These are phyloP conservation scores for Hortaea sp. DNA, from an alignment of 2,329 filamentous ascomycete species.

Conservation along the genomic window DNA sequence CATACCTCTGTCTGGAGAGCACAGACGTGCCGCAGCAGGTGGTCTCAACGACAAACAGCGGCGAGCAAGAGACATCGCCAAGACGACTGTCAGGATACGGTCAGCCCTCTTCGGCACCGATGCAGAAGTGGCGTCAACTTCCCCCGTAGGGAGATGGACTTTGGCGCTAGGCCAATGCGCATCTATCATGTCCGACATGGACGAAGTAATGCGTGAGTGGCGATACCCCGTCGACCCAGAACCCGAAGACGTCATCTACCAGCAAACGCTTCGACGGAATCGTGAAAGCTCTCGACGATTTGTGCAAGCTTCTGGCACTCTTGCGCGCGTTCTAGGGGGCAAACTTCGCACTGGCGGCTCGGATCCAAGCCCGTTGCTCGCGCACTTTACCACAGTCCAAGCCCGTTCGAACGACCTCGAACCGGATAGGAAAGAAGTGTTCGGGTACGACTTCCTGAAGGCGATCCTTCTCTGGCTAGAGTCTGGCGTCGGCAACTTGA, in stretches of 20 bases:
- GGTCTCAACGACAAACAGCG: constrained; percentile 43
- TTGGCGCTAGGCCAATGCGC: constrained; percentile 27
- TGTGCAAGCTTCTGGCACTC: constrained; percentile 50
- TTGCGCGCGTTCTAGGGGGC: constrained; percentile 48
- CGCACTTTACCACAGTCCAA: constrained; percentile 17
- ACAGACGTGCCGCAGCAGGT: constrained; percentile 11
- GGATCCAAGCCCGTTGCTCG: constrained; percentile 11
- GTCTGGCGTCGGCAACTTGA: constrained; percentile 44
- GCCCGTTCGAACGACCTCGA: constrained; percentile 31
- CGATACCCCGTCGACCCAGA: constrained; percentile 49
- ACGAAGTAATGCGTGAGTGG: constrained; percentile 44
- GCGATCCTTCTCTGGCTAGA: constrained; percentile 54
- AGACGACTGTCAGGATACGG: constrained; percentile 43
- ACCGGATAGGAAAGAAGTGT: constrained; percentile 37
- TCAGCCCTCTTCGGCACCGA: constrained; percentile 45
- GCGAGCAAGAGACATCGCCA: constrained; percentile 46
- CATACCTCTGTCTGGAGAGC: constrained; percentile 28
- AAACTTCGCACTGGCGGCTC: constrained; percentile 32
- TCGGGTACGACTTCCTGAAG: constrained; percentile 56
- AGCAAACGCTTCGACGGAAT: constrained; percentile 46
- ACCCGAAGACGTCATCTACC: constrained; percentile 41
- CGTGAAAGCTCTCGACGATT: constrained; percentile 50
- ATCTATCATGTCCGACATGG: constrained; percentile 44
- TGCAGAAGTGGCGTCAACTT: constrained; percentile 5
- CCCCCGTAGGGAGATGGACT: constrained; percentile 20